phyloP scores from a whole-genome alignment of 768 basidiomycete species.

The Auricularia cornea region DNA sequence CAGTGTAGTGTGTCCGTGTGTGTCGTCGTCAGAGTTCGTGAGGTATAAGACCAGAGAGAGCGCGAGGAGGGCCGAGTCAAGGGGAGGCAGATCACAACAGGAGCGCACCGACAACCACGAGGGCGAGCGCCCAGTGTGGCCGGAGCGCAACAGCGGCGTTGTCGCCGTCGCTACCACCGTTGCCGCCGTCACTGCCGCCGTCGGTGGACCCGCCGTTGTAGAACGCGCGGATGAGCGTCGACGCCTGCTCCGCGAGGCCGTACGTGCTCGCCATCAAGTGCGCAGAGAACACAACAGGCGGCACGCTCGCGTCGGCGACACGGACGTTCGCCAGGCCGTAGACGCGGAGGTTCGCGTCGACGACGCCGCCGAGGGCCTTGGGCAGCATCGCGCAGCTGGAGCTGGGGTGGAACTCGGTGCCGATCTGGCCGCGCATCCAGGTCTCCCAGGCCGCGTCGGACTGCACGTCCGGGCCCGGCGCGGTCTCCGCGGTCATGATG shows the following conservation, averaged over 20 bases:
- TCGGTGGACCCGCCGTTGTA: constrained; percentile 20
- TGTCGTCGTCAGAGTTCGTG: neutral
- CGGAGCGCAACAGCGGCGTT: neutral
- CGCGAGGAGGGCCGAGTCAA: neutral
- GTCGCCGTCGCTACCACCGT: neutral
- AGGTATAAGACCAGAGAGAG: too few species aligned
- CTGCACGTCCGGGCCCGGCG: constrained; percentile 41
- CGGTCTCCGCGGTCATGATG: constrained; percentile 36
- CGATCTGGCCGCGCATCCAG: constrained; percentile 36
- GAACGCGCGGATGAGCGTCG: constrained; percentile 33
- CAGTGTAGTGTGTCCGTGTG: neutral
- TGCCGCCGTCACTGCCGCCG: neutral
- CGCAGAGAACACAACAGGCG: constrained; percentile 45
- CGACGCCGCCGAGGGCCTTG: constrained; percentile 43
- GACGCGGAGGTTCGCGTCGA: constrained; percentile 45
- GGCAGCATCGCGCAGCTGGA: constrained; percentile 54
- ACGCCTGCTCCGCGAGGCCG: constrained; percentile 42
- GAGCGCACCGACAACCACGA: neutral
- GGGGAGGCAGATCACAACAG: neutral
- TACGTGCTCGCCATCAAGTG: constrained; percentile 31
- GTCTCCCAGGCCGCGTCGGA: constrained; percentile 50
- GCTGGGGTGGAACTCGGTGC: constrained; percentile 55
- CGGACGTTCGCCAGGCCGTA: constrained; percentile 51
- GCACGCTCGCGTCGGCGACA: constrained; percentile 50
- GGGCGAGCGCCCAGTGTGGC: neutral